phyloP scores from a whole-genome alignment of 768 basidiomycete genomes.

The Sporobolomyces roseus region DNA sequence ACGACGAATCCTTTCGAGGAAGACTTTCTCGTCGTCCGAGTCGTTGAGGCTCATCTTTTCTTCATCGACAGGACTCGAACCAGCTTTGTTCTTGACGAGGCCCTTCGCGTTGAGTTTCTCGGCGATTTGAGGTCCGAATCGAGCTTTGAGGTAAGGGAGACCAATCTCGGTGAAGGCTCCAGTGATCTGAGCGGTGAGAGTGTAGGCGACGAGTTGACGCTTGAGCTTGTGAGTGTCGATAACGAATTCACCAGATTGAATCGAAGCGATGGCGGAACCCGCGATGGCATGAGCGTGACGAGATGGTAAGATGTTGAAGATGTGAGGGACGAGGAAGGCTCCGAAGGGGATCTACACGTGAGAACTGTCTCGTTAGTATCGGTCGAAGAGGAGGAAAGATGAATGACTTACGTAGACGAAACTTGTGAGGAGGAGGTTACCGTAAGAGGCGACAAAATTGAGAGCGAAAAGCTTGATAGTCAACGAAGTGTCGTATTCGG shows the following conservation, averaged over 20 bases:
- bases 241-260: constrained; percentile 61
- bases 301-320: constrained; percentile 30
- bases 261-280: constrained; percentile 42
- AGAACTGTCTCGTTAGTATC: background rate
- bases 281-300: constrained; percentile 23
- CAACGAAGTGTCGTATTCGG: constrained; percentile 67
- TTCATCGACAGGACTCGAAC: constrained; percentile 47
- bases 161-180: constrained; percentile 58
- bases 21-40: constrained; percentile 65
- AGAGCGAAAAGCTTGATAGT: constrained; percentile 88
- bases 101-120: too few relatives aligned
- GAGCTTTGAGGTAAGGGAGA: constrained; percentile 32
- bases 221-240: constrained; percentile 59
- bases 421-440: constrained; percentile 77
- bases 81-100: constrained; percentile 28
- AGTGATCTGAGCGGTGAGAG: constrained; percentile 61
- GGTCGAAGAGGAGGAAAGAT: constrained; percentile 47
- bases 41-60: constrained; percentile 54
- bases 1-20: constrained; percentile 69
- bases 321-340: constrained; percentile 38
- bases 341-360: constrained; percentile 43
- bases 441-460: constrained; percentile 82
- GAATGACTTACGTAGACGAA: constrained; percentile 80
- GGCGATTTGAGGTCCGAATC: constrained; percentile 30
- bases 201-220: constrained; percentile 89